Conservation (phyloP, 2,329 filamentous ascomycete genomes). For the Gnomoniopsis sp. region DNA sequence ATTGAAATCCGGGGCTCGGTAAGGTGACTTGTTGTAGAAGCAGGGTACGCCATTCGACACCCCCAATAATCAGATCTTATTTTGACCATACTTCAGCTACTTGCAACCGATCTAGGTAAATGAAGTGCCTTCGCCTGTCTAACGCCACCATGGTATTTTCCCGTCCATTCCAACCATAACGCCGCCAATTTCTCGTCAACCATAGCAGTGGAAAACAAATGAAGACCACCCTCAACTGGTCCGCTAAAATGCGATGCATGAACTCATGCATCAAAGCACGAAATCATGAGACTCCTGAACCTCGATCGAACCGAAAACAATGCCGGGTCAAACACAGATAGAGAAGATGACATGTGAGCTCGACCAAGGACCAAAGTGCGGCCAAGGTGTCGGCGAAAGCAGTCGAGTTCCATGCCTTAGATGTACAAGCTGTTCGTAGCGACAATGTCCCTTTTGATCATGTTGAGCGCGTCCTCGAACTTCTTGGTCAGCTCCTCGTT, state of each 20-base stretch:
- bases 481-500: constrained; percentile 90
- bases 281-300: background rate
- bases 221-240: background rate
- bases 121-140: background rate
- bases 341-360: too few species aligned
- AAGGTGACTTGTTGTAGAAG: too few species aligned
- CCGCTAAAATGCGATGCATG: background rate
- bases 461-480: constrained; percentile 80
- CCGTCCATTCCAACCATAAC: background rate
- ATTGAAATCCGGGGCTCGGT: too few species aligned
- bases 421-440: constrained; percentile 92
- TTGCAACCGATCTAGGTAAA: constrained; percentile 1
- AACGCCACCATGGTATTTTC: constrained; percentile 16
- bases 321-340: background rate
- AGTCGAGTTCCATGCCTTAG: constrained; percentile 36
- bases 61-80: background rate
- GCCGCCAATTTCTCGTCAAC: background rate
- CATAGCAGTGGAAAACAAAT: background rate
- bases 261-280: background rate
- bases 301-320: background rate
- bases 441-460: constrained; percentile 91
- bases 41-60: too few species aligned
- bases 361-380: too few species aligned
- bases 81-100: background rate
- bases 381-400: too few species aligned